phyloP scores from a whole-genome alignment of 176 grass and related monocot species.

The Eragrostis nindensis region DNA sequence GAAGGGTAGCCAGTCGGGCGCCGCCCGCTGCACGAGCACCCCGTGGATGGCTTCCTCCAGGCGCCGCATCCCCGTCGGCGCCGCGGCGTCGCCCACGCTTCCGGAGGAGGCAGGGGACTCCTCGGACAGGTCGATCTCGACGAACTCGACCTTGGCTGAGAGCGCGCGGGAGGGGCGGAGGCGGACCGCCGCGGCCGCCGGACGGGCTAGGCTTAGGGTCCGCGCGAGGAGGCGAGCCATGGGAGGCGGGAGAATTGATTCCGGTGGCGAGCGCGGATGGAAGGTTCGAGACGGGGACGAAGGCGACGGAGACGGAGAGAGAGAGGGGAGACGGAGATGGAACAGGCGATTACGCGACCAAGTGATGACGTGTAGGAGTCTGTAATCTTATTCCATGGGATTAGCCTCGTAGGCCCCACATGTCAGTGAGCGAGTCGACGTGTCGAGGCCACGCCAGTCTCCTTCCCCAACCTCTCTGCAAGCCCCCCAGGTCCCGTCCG shows the following conservation, averaged over 20 bases:
- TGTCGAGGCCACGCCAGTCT: neutral
- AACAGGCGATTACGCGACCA: neutral
- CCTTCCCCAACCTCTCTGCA: neutral
- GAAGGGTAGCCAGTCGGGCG: constrained; percentile 93
- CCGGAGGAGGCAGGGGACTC: constrained; percentile 42
- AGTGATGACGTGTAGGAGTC: constrained; percentile 1
- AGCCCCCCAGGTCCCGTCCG: neutral
- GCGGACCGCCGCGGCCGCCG: neutral
- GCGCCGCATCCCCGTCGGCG: constrained; percentile 55
- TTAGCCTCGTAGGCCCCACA: neutral
- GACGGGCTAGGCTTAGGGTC: constrained; percentile 50
- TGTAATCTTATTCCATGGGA: neutral
- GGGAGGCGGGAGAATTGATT: neutral
- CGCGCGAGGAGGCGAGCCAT: constrained; percentile 73
- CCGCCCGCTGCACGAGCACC: constrained; percentile 68
- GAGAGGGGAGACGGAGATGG: neutral
- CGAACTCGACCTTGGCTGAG: constrained; percentile 56
- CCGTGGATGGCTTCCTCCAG: constrained; percentile 78
- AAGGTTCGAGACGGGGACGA: neutral
- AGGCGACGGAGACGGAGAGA: neutral
- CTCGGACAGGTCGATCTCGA: constrained; percentile 81
- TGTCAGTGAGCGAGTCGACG: neutral
- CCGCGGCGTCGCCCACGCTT: constrained; percentile 24
- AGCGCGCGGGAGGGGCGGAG: constrained; percentile 23
- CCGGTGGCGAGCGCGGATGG: neutral